Evolutionary conservation across 805 yeast genomes (phyloP).

Genomic region (Starmerella floris): DNA sequence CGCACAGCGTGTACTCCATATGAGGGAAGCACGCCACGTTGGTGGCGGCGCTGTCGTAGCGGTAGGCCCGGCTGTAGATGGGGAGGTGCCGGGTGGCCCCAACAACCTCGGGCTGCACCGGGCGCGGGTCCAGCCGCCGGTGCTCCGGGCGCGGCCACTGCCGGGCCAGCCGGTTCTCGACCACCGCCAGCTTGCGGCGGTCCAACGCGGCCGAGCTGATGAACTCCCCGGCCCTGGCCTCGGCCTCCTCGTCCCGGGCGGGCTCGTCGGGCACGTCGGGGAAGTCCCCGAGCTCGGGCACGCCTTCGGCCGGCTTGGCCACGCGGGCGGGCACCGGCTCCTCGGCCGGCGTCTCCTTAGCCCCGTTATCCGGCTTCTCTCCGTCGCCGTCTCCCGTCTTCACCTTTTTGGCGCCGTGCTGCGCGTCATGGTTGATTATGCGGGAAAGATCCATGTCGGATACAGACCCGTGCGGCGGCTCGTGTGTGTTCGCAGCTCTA

Average conservation of each 20-base stretch:
- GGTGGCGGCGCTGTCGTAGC: slow-evolving; percentile 14
- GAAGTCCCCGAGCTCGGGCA: background rate
- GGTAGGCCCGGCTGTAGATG: slow-evolving; percentile 10
- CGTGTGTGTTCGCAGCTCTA: too few relatives aligned
- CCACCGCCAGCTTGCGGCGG: background rate
- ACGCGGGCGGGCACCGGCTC: background rate
- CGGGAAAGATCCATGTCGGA: too few relatives aligned
- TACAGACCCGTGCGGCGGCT: too few relatives aligned
- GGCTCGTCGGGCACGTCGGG: background rate
- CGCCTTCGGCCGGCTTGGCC: background rate
- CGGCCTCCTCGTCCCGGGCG: background rate
- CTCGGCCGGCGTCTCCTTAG: background rate
- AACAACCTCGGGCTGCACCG: background rate
- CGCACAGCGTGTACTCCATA: slow-evolving; percentile 13
- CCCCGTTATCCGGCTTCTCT: background rate
- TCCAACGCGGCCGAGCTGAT: slow-evolving; percentile 1
- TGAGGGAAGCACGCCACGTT: slow-evolving; percentile 10
- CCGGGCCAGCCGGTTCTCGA: slow-evolving; percentile 11
- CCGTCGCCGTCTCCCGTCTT: background rate
- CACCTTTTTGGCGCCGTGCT: background rate
- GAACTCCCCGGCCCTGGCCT: background rate
- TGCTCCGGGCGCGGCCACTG: slow-evolving; percentile 3
- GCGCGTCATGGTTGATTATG: too few relatives aligned
- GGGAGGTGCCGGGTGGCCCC: slow-evolving; percentile 4
- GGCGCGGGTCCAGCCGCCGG: slow-evolving; percentile 4